These are phyloP conservation scores for Pythium guiyangense DNA, from an alignment of 352 stramenopile species.

Conservation along the genomic window DNA sequence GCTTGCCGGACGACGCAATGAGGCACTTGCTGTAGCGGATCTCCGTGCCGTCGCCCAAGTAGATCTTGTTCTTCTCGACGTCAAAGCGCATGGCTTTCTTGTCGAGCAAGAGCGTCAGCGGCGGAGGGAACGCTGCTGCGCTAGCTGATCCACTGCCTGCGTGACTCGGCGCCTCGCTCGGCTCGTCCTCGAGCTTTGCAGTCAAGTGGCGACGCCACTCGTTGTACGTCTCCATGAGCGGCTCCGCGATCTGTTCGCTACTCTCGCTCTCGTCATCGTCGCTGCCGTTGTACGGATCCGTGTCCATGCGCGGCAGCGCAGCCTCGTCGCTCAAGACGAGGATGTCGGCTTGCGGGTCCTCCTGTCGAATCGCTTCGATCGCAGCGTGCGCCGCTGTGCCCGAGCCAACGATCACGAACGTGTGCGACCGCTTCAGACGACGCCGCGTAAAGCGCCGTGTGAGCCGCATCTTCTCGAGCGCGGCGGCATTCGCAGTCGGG, in stretches of 20 bases:
- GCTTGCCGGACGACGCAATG: conserved; percentile 78
- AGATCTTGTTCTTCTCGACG: conserved; percentile 79
- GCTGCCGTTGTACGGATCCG: conserved; percentile 18
- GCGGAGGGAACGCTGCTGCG: conserved; percentile 11
- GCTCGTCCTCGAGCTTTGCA: conserved; percentile 72
- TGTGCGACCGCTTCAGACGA: conserved; percentile 74
- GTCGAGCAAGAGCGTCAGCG: conserved; percentile 75
- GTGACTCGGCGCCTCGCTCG: conserved; percentile 9
- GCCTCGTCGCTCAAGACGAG: conserved; percentile 86
- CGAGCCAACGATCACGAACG: conserved; percentile 88
- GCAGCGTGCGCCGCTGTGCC: conserved; percentile 87
- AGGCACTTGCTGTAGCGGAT: conserved; percentile 86
- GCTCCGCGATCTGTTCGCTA: conserved; percentile 30
- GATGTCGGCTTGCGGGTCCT: conserved; percentile 76
- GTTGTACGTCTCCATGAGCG: conserved; percentile 86
- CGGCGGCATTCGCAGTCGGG: background rate
- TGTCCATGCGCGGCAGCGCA: conserved; percentile 57
- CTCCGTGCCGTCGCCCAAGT: conserved; percentile 75
- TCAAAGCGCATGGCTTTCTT: conserved; percentile 79
- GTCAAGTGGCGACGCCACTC: conserved; percentile 88
- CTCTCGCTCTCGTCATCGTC: conserved; percentile 10
- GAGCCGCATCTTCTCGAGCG: conserved; percentile 33
- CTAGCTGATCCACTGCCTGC: too few relatives aligned
- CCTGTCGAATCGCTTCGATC: conserved; percentile 89
- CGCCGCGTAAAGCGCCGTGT: conserved; percentile 59